These are phyloP conservation scores for Tuber umbilicatum DNA, from an alignment of 495 filamentous ascomycete species.

Conservation along the genomic window DNA sequence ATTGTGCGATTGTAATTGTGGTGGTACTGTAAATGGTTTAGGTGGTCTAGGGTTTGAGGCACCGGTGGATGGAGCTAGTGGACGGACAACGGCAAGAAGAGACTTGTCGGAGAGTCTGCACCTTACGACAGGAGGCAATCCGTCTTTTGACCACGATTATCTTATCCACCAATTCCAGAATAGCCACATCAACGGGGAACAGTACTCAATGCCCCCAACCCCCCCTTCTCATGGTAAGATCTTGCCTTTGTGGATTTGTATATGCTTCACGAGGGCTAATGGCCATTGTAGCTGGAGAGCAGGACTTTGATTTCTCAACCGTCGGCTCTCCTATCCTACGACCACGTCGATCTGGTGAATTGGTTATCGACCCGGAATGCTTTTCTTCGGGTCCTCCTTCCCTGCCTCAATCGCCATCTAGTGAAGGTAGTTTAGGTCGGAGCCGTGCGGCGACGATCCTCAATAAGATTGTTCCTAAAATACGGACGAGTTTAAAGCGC, in stretches of 20 bases:
- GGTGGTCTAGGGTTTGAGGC: constrained; percentile 31
- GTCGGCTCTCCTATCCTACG: constrained; percentile 25
- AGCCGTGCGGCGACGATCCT: constrained; percentile 36
- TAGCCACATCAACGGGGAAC: neutral
- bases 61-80: constrained; percentile 27
- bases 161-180: constrained; percentile 29
- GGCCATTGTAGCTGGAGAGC: constrained; percentile 31
- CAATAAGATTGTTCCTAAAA: constrained; percentile 38
- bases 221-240: constrained; percentile 39
- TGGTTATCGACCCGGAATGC: constrained; percentile 40
- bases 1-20: constrained; percentile 28
- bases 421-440: constrained; percentile 22
- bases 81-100: constrained; percentile 29
- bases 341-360: constrained; percentile 24
- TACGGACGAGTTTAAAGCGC: constrained; percentile 37
- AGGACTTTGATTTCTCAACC: constrained; percentile 26
- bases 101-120: constrained; percentile 30
- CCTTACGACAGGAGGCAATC: constrained; percentile 24
- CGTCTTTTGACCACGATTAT: constrained; percentile 22
- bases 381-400: constrained; percentile 38
- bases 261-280: constrained; percentile 14
- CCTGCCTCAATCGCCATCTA: constrained; percentile 36
- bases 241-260: constrained; percentile 18
- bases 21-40: constrained; percentile 11
- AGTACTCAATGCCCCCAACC: constrained; percentile 36